Evolutionary conservation across 345 rosid genomes (phyloP).

Genomic region (Tarenaya hassleriana): DNA sequence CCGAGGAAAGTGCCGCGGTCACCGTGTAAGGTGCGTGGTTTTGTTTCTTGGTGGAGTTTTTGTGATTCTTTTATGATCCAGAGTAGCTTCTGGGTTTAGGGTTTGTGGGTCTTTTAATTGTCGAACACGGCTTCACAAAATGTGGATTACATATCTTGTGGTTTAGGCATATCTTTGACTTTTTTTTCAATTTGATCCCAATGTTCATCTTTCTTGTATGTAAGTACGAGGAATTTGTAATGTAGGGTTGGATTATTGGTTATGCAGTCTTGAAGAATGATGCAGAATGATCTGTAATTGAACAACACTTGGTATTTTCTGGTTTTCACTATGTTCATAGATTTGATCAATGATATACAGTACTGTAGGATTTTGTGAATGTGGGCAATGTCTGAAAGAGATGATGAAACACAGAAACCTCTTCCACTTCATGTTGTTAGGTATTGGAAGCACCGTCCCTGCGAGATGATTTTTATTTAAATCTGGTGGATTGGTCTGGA

Average conservation of each 20-base stretch:
- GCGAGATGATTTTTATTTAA: slow-evolving; percentile 96
- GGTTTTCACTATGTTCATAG: neutral
- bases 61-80: slow-evolving; percentile 9
- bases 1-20: slow-evolving; percentile 85
- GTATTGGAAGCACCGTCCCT: slow-evolving; percentile 94
- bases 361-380: neutral
- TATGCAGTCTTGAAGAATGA: slow-evolving; percentile 3
- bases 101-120: slow-evolving; percentile 7
- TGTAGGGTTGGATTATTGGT: neutral
- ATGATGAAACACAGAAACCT: slow-evolving; percentile 22
- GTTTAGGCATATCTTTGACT: too few species aligned
- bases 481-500: slow-evolving; percentile 92
- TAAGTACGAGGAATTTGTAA: too few species aligned
- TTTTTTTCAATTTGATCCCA: too few species aligned
- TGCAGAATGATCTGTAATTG: slow-evolving; percentile 9
- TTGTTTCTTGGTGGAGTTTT: slow-evolving; percentile 1
- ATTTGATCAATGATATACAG: neutral
- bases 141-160: neutral
- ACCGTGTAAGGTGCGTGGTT: slow-evolving; percentile 63
- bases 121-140: neutral
- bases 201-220: too few species aligned
- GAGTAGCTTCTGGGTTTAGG: slow-evolving; percentile 7
- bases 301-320: slow-evolving; percentile 2
- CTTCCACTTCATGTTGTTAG: slow-evolving; percentile 36
- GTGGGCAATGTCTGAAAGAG: slow-evolving; percentile 1